Percentiles rank a stretch among this genome's conserved stretches.
phyloP scores from a whole-genome alignment of 2,329 filamentous ascomycete species.

The Sarocladium oryzae region DNA sequence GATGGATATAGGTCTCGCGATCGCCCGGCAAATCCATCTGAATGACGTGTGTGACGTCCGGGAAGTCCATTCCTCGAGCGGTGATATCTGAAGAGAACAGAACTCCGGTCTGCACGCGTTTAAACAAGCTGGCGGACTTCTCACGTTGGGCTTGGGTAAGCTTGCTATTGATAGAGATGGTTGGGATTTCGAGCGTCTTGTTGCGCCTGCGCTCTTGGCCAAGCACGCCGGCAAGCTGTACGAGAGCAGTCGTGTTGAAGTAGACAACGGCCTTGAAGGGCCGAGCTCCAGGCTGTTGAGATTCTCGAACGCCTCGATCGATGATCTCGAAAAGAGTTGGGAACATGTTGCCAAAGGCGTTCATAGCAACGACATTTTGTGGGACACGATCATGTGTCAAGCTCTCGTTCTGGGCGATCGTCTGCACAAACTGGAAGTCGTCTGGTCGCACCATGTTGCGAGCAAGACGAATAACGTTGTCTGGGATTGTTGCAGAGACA shows the following conservation, averaged over 20 bases:
- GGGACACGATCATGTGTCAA: slow-evolving; percentile 82
- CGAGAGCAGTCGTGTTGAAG: slow-evolving; percentile 71
- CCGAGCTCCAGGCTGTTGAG: slow-evolving; percentile 26
- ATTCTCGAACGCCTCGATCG: slow-evolving; percentile 48
- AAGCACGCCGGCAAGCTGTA: slow-evolving; percentile 55
- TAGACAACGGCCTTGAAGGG: slow-evolving; percentile 98
- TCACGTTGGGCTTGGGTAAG: slow-evolving; percentile 67
- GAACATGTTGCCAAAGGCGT: slow-evolving; percentile 67
- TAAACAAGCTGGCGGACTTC: slow-evolving; percentile 65
- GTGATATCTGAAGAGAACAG: slow-evolving; percentile 76
- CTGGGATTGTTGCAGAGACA: slow-evolving; percentile 89
- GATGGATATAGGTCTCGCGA: slow-evolving; percentile 69
- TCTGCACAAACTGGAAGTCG: slow-evolving; percentile 84
- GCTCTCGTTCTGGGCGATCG: slow-evolving; percentile 72
- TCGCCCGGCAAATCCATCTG: slow-evolving; percentile 60
- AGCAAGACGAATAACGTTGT: slow-evolving; percentile 74
- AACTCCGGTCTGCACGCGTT: slow-evolving; percentile 52
- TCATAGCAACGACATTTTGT: slow-evolving; percentile 64
- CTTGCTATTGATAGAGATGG: slow-evolving; percentile 69
- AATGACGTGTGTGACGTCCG: slow-evolving; percentile 71
- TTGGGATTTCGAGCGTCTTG: slow-evolving; percentile 27
- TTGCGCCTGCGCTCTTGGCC: slow-evolving; percentile 33
- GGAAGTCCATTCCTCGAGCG: slow-evolving; percentile 78
- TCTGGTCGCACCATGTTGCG: slow-evolving; percentile 67
- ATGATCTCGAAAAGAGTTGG: slow-evolving; percentile 74